phyloP scores from a whole-genome alignment of 2,329 filamentous ascomycete genomes.

The Hypoxylon sp. region DNA sequence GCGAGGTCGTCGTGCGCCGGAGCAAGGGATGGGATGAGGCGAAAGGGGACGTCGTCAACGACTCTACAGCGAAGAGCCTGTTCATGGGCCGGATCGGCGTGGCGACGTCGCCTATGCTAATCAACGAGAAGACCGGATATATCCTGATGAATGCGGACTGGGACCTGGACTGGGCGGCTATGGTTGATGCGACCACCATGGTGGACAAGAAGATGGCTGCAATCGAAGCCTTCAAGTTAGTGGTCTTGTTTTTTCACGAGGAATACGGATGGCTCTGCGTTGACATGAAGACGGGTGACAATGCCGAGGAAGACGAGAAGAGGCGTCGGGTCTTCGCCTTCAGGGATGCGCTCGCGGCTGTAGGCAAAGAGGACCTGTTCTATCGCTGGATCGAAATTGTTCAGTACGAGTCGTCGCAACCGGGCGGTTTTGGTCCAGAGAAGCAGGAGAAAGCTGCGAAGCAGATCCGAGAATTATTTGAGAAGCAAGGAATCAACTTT shows the following conservation, averaged over 20 bases:
- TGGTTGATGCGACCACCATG: slow-evolving; percentile 80
- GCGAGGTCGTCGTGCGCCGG: slow-evolving; percentile 85
- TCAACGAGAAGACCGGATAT: slow-evolving; percentile 87
- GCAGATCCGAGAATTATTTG: slow-evolving; percentile 83
- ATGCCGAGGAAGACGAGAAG: slow-evolving; percentile 71
- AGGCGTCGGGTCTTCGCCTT: slow-evolving; percentile 84
- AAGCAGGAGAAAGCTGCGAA: slow-evolving; percentile 79
- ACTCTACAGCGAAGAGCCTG: slow-evolving; percentile 66
- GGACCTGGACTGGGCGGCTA: slow-evolving; percentile 88
- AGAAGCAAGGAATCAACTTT: slow-evolving; percentile 83
- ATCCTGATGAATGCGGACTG: slow-evolving; percentile 87
- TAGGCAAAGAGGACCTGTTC: slow-evolving; percentile 91
- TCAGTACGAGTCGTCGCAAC: slow-evolving; percentile 85
- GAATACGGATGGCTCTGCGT: slow-evolving; percentile 81
- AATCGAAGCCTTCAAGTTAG: slow-evolving; percentile 77
- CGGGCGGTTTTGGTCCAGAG: slow-evolving; percentile 83
- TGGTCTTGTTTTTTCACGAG: slow-evolving; percentile 78
- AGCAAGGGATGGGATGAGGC: slow-evolving; percentile 79
- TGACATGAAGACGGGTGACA: slow-evolving; percentile 64
- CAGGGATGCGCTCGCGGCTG: slow-evolving; percentile 78
- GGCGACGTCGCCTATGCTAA: slow-evolving; percentile 76
- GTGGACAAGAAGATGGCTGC: slow-evolving; percentile 73
- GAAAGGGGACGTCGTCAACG: slow-evolving; percentile 68
- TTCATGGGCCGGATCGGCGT: slow-evolving; percentile 74
- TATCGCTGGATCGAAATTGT: slow-evolving; percentile 94